A percentile compares a stretch with the other conserved stretches of the same genome.
Conservation (phyloP, 2,329 filamentous ascomycete species). For the Fusarium domesticum region DNA sequence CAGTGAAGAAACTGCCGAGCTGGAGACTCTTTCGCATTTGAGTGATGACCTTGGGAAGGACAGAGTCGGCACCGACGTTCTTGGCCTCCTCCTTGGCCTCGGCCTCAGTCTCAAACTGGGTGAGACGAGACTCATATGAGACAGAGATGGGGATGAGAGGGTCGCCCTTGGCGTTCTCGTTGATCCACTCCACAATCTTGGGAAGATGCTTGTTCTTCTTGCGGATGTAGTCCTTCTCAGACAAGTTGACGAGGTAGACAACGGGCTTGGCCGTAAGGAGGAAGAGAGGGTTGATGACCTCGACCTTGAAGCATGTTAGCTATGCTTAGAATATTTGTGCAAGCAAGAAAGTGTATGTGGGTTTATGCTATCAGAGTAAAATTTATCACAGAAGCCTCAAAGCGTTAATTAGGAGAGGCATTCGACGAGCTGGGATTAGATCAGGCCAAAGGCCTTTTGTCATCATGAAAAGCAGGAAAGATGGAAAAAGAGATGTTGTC, state of each 20-base stretch:
- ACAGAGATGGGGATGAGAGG: slow-evolving; percentile 93
- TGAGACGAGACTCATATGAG: slow-evolving; percentile 87
- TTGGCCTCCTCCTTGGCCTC: slow-evolving; percentile 85
- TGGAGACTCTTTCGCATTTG: slow-evolving; percentile 92
- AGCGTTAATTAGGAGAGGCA: slow-evolving; percentile 69
- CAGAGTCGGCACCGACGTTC: slow-evolving; percentile 79
- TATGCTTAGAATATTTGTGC: slow-evolving; percentile 6
- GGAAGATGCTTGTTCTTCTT: slow-evolving; percentile 99
- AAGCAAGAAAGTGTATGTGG: slow-evolving; percentile 4
- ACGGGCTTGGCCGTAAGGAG: slow-evolving; percentile 95
- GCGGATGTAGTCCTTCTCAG: slow-evolving; percentile 93
- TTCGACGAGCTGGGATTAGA: slow-evolving; percentile 99
- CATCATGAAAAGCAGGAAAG: slow-evolving; percentile 66
- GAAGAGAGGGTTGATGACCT: slow-evolving; percentile 95
- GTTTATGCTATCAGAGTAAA: slow-evolving; percentile 59
- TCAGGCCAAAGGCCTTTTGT: slow-evolving; percentile 95
- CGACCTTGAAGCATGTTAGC: slow-evolving; percentile 61
- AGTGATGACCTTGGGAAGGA: slow-evolving; percentile 83
- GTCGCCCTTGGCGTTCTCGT: slow-evolving; percentile 81
- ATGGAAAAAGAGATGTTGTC: slow-evolving; percentile 18
- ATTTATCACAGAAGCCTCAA: slow-evolving; percentile 84
- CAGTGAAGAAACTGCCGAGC: slow-evolving; percentile 95
- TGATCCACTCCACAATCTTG: slow-evolving; percentile 93
- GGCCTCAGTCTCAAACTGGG: slow-evolving; percentile 72
- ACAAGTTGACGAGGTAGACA: slow-evolving; percentile 94